Conservation (phyloP, 176 grass and related monocot species). For the Ampelocalamus luodianensis region DNA sequence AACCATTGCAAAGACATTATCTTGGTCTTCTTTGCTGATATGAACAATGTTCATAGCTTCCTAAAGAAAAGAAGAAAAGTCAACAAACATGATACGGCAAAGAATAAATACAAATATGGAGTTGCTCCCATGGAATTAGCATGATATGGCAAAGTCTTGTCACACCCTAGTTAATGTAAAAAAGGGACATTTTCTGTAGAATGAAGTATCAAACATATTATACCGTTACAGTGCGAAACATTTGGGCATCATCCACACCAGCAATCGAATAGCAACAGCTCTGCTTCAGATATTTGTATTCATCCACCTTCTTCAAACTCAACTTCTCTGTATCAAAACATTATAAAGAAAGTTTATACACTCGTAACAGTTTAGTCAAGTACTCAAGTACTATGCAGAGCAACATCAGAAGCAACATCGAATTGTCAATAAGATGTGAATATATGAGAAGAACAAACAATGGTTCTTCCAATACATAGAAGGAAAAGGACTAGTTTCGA, state of each 20-base stretch:
- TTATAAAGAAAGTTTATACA: constrained; percentile 24
- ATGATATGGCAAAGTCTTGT: constrained; percentile 3
- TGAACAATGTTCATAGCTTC: constrained; percentile 96
- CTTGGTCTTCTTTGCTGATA: constrained; percentile 97
- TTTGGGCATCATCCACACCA: constrained; percentile 94
- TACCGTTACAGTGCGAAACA: constrained; percentile 84
- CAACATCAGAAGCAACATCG: constrained; percentile 9
- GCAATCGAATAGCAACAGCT: constrained; percentile 88
- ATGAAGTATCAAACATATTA: constrained; percentile 20
- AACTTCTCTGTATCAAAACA: constrained; percentile 78
- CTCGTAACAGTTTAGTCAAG: not conserved
- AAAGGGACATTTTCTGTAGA: constrained; percentile 32
- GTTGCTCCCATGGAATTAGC: constrained; percentile 26
- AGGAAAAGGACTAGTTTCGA: not conserved
- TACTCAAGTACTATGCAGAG: constrained; percentile 13
- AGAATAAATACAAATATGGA: not conserved
- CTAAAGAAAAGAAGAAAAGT: constrained; percentile 55
- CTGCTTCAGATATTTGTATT: constrained; percentile 97
- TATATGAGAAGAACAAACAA: not conserved
- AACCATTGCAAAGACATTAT: constrained; percentile 84
- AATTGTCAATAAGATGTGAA: not conserved
- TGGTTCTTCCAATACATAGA: constrained; percentile 25
- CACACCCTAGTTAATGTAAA: not conserved
- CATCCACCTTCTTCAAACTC: constrained; percentile 89
- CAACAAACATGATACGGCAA: constrained; percentile 32